phyloP scores from a whole-genome alignment of 2,329 filamentous ascomycete genomes.

The Talaromyces sp. region DNA sequence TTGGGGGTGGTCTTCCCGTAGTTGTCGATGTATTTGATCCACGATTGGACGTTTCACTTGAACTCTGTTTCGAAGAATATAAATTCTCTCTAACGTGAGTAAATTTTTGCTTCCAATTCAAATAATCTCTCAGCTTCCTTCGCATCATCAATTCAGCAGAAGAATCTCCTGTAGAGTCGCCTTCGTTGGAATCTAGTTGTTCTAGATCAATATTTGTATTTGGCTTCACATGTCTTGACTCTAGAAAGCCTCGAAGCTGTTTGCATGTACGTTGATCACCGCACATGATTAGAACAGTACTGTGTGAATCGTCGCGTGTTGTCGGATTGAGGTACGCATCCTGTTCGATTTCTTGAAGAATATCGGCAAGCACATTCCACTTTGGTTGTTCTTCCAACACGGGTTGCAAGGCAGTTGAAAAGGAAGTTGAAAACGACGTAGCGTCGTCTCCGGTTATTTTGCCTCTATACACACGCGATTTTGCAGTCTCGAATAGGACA shows the following conservation, averaged over 20 bases:
- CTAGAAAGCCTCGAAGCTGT: slow-evolving; percentile 84
- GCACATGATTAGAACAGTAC: slow-evolving; percentile 95
- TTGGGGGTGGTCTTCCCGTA: slow-evolving; percentile 64
- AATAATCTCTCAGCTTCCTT: slow-evolving; percentile 75
- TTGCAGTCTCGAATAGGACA: slow-evolving; percentile 86
- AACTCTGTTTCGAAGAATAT: slow-evolving; percentile 23
- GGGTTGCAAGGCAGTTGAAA: slow-evolving; percentile 62
- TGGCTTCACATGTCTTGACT: slow-evolving; percentile 73
- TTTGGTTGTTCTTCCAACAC: slow-evolving; percentile 93
- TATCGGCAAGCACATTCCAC: slow-evolving; percentile 82
- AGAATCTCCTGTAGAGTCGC: slow-evolving; percentile 47
- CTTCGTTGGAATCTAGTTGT: slow-evolving; percentile 31
- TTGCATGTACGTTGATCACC: slow-evolving; percentile 77
- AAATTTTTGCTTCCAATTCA: slow-evolving; percentile 87
- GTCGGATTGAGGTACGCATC: slow-evolving; percentile 79
- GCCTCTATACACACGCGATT: slow-evolving; percentile 76
- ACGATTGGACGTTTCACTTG: slow-evolving; percentile 17
- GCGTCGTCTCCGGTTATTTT: slow-evolving; percentile 57
- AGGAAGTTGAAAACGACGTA: slow-evolving; percentile 39
- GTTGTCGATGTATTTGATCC: slow-evolving; percentile 24
- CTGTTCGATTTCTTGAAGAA: slow-evolving; percentile 86
- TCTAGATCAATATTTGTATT: slow-evolving; percentile 14
- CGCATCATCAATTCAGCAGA: slow-evolving; percentile 88
- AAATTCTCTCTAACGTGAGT: slow-evolving; percentile 64
- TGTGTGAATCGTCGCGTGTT: slow-evolving; percentile 75